Percentiles rank a stretch among this genome's conserved stretches.
phyloP scores from a whole-genome alignment of 768 basidiomycete genomes.

The Suillus placidus region DNA sequence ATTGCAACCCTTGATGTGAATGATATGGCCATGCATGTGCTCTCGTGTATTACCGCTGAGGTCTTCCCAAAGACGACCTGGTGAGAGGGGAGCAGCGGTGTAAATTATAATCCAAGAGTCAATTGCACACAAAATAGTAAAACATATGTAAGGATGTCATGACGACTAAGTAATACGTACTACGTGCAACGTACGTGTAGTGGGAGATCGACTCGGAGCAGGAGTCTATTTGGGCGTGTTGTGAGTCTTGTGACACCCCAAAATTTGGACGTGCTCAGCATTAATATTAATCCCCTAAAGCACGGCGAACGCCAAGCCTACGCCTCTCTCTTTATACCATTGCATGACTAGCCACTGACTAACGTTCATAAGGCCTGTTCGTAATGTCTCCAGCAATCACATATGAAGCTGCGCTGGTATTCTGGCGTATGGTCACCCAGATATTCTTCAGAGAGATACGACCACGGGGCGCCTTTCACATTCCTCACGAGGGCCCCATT shows the following conservation, averaged over 20 bases:
- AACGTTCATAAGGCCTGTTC: conserved; percentile 5
- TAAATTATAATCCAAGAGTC: too few species aligned
- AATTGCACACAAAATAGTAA: too few species aligned
- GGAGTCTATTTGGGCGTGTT: not conserved
- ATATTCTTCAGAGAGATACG: conserved; percentile 97
- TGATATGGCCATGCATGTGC: not conserved
- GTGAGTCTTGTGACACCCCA: conserved; percentile 5
- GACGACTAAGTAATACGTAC: too few species aligned
- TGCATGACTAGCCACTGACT: conserved; percentile 18
- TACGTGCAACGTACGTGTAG: too few species aligned
- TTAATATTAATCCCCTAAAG: not conserved
- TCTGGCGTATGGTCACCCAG: conserved; percentile 85
- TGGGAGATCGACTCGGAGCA: not conserved
- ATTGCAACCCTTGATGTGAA: not conserved
- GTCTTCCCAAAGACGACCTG: not conserved
- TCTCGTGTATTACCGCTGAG: not conserved
- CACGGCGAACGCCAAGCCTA: not conserved
- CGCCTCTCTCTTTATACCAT: conserved; percentile 2
- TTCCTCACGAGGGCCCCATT: conserved; percentile 86
- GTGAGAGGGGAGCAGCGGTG: too few species aligned
- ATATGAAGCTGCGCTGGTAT: conserved; percentile 79
- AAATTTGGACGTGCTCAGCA: not conserved
- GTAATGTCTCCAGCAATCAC: conserved; percentile 29
- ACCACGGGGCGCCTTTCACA: conserved; percentile 92
- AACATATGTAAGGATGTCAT: too few species aligned